A percentile compares a stretch with the other conserved stretches of the same genome.
phyloP scores from a whole-genome alignment of 495 filamentous ascomycete species.

The Penicillium odoratum region DNA sequence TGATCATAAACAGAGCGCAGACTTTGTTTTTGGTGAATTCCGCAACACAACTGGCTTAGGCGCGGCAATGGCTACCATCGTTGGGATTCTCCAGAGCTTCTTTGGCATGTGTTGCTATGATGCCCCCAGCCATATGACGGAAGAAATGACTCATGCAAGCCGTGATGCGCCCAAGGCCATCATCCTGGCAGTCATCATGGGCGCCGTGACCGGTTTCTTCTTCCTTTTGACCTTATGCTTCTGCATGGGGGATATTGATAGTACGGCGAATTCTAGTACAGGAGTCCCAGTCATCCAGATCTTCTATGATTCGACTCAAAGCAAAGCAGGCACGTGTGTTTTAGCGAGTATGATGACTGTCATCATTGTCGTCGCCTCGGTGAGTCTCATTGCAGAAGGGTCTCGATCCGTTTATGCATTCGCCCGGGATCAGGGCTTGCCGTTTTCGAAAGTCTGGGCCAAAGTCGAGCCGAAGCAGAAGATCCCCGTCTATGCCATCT shows the following conservation, averaged over 20 bases:
- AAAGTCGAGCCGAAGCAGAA: constrained; percentile 39
- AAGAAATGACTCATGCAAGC: constrained; percentile 25
- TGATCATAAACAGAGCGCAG: constrained; percentile 48
- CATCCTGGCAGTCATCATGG: constrained; percentile 36
- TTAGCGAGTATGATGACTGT: constrained; percentile 45
- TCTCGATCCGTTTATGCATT: constrained; percentile 51
- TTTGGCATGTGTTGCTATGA: constrained; percentile 56
- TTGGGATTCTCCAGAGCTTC: constrained; percentile 51
- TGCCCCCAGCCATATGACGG: constrained; percentile 39
- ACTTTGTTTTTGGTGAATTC: constrained; percentile 55
- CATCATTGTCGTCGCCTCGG: constrained; percentile 41
- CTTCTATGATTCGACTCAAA: constrained; percentile 50
- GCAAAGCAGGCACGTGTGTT: constrained; percentile 42
- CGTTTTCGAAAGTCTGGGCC: constrained; percentile 44
- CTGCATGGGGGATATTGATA: constrained; percentile 49
- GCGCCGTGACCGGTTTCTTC: constrained; percentile 51
- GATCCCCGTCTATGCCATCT: constrained; percentile 46
- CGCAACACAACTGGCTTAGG: constrained; percentile 54
- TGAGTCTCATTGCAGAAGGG: constrained; percentile 46
- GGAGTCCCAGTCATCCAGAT: constrained; percentile 51
- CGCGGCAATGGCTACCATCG: constrained; percentile 44
- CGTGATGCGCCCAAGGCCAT: constrained; percentile 26
- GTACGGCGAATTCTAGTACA: constrained; percentile 41
- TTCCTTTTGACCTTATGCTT: constrained; percentile 52
- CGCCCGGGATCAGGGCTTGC: constrained; percentile 49